Base-by-base conservation (phyloP, 345 rosid species). In the Eucalyptus sp. region DNA sequence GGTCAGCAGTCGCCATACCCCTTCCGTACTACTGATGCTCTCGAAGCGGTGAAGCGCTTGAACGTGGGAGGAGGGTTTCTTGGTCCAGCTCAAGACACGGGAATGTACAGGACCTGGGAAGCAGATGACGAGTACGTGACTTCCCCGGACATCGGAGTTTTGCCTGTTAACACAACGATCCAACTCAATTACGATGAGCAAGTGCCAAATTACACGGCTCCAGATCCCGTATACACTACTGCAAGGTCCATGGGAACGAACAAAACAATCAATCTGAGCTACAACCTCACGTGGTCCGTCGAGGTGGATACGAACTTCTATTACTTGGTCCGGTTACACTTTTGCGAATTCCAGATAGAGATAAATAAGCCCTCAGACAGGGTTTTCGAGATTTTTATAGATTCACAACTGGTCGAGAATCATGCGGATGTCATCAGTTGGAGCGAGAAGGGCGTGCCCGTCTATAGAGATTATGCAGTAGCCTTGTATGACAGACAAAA, bases 281-380 rank as follows among this genome's bases (percentile, higher is more conserved):
- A 50, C 90, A 93, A 90, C n/a, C 89, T 93, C 22, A 91, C 94
- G 4, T 93, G 94, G 94, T 25, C 1, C 71, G 90, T 93, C 87
- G 20, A 31, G 14, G 92, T 91, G 50, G 93, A 93, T 33, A 46
- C 90, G 5, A 90, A 91, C 29, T 93, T 93, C 93, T 33, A 49
- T 13, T 92, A 92, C 76, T 84, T 90, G 22, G 91, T 88, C 24
- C 83, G 91, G 88, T 88, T 90, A 33, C 93, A 90, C 52, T 92
- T 92, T 44, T 92, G 90, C 15, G 89, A 87, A 89, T 10, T 52
- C 27, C 49, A 71, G 66, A 31, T 4, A 13, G 86, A 33, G 41
- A 37, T 91, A 10, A 62, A 49, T 1, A 17, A 56, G 0, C 13
- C 6, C 29, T 66, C 41, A 4, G 91, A 93, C 15, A 89, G 89